Evolutionary conservation across 306 rosid genomes (phyloP).

Genomic region (Fragaria ananassa): DNA sequence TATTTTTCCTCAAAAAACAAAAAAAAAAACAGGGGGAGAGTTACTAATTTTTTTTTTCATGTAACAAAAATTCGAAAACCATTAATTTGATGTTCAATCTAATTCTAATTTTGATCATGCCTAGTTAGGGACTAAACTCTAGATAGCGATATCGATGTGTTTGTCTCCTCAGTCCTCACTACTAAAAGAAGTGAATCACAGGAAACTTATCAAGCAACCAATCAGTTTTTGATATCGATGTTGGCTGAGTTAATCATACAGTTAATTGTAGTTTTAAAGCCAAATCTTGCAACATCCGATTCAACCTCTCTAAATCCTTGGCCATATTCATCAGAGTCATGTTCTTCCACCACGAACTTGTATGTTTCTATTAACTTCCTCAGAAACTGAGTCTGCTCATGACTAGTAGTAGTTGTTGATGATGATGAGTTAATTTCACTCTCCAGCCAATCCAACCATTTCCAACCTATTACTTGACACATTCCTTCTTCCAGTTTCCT

Average conservation of each 20-base stretch:
- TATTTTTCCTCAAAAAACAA: too few species aligned
- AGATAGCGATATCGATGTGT: background rate
- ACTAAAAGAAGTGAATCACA: too few species aligned
- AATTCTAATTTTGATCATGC: background rate
- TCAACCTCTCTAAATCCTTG: constrained; percentile 11
- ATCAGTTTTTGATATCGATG: too few species aligned
- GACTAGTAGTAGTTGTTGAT: background rate
- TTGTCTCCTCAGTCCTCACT: background rate
- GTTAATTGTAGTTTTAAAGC: background rate
- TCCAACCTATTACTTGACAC: constrained; percentile 5
- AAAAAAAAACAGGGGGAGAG: too few species aligned
- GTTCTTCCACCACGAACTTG: background rate
- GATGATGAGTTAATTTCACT: background rate
- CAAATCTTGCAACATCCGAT: background rate
- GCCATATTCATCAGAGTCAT: background rate
- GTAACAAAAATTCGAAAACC: background rate
- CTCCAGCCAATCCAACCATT: constrained; percentile 15
- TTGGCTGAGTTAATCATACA: too few species aligned
- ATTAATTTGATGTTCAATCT: background rate
- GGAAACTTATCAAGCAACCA: too few species aligned
- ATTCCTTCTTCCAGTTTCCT: background rate
- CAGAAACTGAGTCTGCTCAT: background rate
- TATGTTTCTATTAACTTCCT: background rate
- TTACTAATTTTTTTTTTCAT: too few species aligned
- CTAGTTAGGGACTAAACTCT: background rate